phyloP scores from a whole-genome alignment of 768 basidiomycete genomes.

The Pleurotus salmoneostramineus region DNA sequence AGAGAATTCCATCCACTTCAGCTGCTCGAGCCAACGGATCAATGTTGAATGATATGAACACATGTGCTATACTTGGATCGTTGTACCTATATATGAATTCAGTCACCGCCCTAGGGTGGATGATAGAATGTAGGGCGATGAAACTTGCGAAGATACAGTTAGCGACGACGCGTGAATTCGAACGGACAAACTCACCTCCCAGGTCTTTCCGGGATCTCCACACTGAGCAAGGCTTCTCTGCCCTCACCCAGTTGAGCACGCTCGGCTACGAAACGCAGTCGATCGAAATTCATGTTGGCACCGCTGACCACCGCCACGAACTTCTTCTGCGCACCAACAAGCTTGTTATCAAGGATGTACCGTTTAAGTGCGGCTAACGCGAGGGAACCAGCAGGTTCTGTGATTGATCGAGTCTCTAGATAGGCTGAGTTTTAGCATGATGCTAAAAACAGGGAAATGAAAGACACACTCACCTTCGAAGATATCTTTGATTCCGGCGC shows the following conservation, averaged over 20 bases:
- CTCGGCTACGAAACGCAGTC: constrained; percentile 96
- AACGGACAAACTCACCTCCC: constrained; percentile 61
- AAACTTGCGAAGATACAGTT: constrained; percentile 51
- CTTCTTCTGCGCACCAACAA: constrained; percentile 78
- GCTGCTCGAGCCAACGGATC: constrained; percentile 51
- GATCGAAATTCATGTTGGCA: constrained; percentile 99
- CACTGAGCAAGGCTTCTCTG: constrained; percentile 86
- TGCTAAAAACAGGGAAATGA: neutral
- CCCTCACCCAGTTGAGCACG: constrained; percentile 97
- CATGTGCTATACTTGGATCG: constrained; percentile 67
- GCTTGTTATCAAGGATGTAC: constrained; percentile 75
- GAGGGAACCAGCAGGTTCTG: constrained; percentile 94
- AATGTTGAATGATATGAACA: constrained; percentile 89
- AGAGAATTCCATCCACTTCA: constrained; percentile 65
- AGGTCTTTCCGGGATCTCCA: constrained; percentile 90
- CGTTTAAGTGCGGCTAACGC: constrained; percentile 90
- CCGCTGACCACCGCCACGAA: constrained; percentile 94
- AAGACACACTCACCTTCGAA: constrained; percentile 72
- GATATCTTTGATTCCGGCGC: constrained; percentile 98
- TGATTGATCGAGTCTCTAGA: constrained; percentile 90
- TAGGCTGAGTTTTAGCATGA: neutral
- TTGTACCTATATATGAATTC: constrained; percentile 95
- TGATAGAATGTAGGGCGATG: constrained; percentile 77
- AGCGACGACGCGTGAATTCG: constrained; percentile 5
- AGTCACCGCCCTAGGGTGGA: constrained; percentile 89